These are phyloP conservation scores for Tetracladium marchalianum DNA, from an alignment of 495 filamentous ascomycete species.

Conservation along the genomic window DNA sequence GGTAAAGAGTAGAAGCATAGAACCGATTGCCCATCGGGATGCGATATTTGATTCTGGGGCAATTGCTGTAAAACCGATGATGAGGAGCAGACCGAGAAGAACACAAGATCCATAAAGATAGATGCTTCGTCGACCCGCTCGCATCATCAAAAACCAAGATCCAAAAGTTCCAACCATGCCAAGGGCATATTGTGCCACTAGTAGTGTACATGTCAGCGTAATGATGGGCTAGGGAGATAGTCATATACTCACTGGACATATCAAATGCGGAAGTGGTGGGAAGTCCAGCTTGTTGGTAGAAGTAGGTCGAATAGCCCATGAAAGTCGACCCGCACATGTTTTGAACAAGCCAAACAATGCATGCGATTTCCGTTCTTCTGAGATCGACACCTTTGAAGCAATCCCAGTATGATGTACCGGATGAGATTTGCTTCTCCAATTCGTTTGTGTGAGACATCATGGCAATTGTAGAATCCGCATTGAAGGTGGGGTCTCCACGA, in stretches of 20 bases:
- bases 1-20: slow-evolving; percentile 41
- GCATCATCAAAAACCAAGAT: slow-evolving; percentile 41
- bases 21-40: slow-evolving; percentile 36
- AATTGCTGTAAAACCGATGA: slow-evolving; percentile 21
- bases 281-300: slow-evolving; percentile 60
- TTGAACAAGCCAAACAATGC: slow-evolving; percentile 61
- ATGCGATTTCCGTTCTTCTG: slow-evolving; percentile 60
- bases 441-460: slow-evolving; percentile 67
- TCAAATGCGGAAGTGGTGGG: slow-evolving; percentile 39
- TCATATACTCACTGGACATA: slow-evolving; percentile 14
- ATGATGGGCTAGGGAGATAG: slow-evolving; percentile 25
- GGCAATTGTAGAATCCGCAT: slow-evolving; percentile 53
- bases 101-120: slow-evolving; percentile 38
- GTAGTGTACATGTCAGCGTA: too few relatives aligned
- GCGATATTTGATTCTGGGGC: slow-evolving; percentile 17
- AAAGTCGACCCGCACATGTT: slow-evolving; percentile 60
- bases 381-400: slow-evolving; percentile 59
- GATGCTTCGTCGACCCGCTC: slow-evolving; percentile 38
- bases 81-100: slow-evolving; percentile 32
- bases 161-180: slow-evolving; percentile 40
- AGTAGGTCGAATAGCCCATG: slow-evolving; percentile 60
- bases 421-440: slow-evolving; percentile 47
- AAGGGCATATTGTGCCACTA: slow-evolving; percentile 37
- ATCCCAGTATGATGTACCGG: slow-evolving; percentile 49
- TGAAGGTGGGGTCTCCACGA: slow-evolving; percentile 40